Evolutionary conservation across 1,284 basidiomycete species (phyloP).

Genomic region (Leccinum subrobustum): DNA sequence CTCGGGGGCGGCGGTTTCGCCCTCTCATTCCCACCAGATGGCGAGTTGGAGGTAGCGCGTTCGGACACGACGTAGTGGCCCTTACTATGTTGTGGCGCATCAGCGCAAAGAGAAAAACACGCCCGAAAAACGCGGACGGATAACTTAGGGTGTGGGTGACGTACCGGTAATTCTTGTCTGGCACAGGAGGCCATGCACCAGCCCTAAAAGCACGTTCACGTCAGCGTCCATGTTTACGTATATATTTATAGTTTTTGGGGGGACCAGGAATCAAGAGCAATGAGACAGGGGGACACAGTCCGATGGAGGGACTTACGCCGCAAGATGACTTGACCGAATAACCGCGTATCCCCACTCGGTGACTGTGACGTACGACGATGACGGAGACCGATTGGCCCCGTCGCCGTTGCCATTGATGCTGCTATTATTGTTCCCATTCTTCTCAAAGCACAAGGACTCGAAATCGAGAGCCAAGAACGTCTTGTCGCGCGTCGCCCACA

Average conservation of each 20-base stretch:
- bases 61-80: conserved; percentile 81
- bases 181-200: conserved; percentile 78
- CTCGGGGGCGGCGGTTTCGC: conserved; percentile 57
- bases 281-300: not conserved
- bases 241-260: not conserved
- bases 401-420: not conserved
- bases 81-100: conserved; percentile 44
- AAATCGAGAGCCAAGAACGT: conserved; percentile 77
- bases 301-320: conserved; percentile 51
- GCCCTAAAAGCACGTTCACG: conserved; percentile 40
- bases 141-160: not conserved
- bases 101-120: not conserved
- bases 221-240: not conserved
- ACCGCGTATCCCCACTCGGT: conserved; percentile 84
- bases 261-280: not conserved
- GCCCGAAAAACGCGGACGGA: conserved; percentile 10
- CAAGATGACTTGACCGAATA: conserved; percentile 69
- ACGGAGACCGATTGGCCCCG: not conserved
- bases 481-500: conserved; percentile 72
- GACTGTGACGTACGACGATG: not conserved
- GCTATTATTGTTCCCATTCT: conserved; percentile 34
- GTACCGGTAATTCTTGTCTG: conserved; percentile 77
- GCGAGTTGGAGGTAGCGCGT: conserved; percentile 41
- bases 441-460: conserved; percentile 64
- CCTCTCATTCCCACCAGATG: conserved; percentile 46